Evolutionary conservation across 257 asterid genomes (phyloP), one percentile per base, ranked within the genome.

Genomic region (Rehmannia glutinosa): DNA sequence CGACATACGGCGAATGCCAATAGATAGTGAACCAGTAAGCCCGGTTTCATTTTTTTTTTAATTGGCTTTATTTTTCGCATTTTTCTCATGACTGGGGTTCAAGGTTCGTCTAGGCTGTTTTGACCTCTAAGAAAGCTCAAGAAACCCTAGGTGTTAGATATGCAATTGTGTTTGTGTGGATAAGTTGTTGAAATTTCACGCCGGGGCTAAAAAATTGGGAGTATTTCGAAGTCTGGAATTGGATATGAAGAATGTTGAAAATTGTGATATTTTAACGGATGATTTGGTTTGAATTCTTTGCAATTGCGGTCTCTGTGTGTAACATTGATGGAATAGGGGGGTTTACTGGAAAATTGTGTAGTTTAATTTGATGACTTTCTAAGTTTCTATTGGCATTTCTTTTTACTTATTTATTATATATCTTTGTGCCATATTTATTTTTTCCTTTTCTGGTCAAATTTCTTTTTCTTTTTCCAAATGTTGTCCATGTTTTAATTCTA

Each of bases 1-100:
- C 46, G 81, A 65, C 16, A 36, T 10, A 33, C 64, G 50, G 30
- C 17, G 56, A 33, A 66, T 70, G 74, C n/a, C 74, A 11, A 21
- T 46, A 4, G 81, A 69, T 67, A 28, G 2, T 25, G 68, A 66
- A 55, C 42, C 57, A 11, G 23, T 66, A 46, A 16, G 4, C 13
- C 28, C 66, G 64, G 64, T 69, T 32, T 11, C 63, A 19, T 28
- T 49, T 16, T 25, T 20, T 46, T 13, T 4, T 45, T 41, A 49
- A 21, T 49, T 43, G n/a, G 38, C 8, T 30, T 55, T 55, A 8
- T 5, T 9, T 16, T 27, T 27, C 69, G 24, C 10, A 46, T 13
- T 21, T 62, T 33, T 8, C 15, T 33, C 27, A 1, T 33, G 58
- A 39, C 57, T 49, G 54, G 56, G 70, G 42, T 49, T 68, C 45